Evolutionary conservation across 805 yeast genomes (phyloP).

Genomic region (Zygoascus tannicola): DNA sequence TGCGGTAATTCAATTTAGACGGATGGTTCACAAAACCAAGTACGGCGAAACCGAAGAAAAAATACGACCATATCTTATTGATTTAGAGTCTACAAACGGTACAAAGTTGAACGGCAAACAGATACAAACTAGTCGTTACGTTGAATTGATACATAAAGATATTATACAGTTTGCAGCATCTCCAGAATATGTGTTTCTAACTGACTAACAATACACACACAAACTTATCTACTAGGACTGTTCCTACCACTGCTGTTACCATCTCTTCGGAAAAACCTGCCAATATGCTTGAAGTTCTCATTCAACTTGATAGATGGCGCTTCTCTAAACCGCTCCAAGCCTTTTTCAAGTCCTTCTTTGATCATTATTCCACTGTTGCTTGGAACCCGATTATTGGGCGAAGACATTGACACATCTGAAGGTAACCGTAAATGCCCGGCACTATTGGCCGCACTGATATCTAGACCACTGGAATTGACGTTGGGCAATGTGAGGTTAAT

Average conservation of each 20-base stretch:
- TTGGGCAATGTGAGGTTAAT: neutral
- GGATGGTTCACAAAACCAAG: slow-evolving; percentile 7
- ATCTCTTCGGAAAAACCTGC: slow-evolving; percentile 44
- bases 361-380: slow-evolving; percentile 2
- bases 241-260: slow-evolving; percentile 12
- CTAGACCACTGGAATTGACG: neutral
- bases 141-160: slow-evolving; percentile 36
- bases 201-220: neutral
- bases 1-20: slow-evolving; percentile 39
- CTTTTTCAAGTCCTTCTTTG: slow-evolving; percentile 13
- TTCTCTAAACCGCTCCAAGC: slow-evolving; percentile 24
- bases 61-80: slow-evolving; percentile 35
- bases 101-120: slow-evolving; percentile 35
- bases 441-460: neutral
- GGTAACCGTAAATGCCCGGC: neutral
- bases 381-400: neutral
- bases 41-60: slow-evolving; percentile 13
- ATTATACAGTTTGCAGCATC: slow-evolving; percentile 31
- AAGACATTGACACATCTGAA: neutral
- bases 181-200: slow-evolving; percentile 8
- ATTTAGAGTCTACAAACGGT: slow-evolving; percentile 41
- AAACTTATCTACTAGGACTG: neutral
- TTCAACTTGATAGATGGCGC: slow-evolving; percentile 52
- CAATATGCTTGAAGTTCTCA: slow-evolving; percentile 56
- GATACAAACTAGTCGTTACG: slow-evolving; percentile 34